Base-by-base conservation (phyloP, 768 basidiomycete species). In the Mycena indigotica region DNA sequence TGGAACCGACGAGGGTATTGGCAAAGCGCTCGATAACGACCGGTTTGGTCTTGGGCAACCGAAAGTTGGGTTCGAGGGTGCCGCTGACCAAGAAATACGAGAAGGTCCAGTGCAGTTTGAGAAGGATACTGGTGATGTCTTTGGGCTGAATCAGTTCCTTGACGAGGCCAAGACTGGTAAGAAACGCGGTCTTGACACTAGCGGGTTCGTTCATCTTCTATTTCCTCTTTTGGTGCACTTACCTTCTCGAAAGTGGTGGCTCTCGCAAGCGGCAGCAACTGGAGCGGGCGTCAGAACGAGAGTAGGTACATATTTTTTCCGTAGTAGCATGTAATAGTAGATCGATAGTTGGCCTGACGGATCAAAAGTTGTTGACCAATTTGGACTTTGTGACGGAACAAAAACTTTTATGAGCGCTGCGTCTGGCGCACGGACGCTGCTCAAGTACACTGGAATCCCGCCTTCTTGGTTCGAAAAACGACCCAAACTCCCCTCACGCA, bases 71-170 rank as follows among this genome's bases (percentile, higher is more conserved):
- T 98, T 98, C 68, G 93, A 96, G 70, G 96, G 96, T 48, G 91
- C 95, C 15, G 80, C 78, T 38, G 89, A 90, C 19, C 90, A 91
- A 69, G 94, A 95, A 69, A 80, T 89, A 25, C 77, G 87, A 55
- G 91, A 93, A 66, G 97, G 97, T 1, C 97, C 97, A 23, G 97
- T 99, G 39, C 94, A 98, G 68, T 99, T 99, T 68, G 97, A 99
- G 79, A 97, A 98, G 77, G 96, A 99, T 67, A 86, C 89, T 1
- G 83, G 86, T n/a, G 96, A 98, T 80, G 93, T 98, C 19, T 98
- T 98, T 69, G 96, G 96, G 61, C 80, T 98, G 61, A 91, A 97
- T 73, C 88, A 96, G 71, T 98, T 99, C 79, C 82, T 98, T 79
- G 93, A 98, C 70, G 93, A 95, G 72, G 97, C 96, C 17, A 97